Percentiles rank a stretch among this genome's conserved stretches.
Evolutionary conservation across 257 asterid species (phyloP).

Genomic region (Solanum rostratum): DNA sequence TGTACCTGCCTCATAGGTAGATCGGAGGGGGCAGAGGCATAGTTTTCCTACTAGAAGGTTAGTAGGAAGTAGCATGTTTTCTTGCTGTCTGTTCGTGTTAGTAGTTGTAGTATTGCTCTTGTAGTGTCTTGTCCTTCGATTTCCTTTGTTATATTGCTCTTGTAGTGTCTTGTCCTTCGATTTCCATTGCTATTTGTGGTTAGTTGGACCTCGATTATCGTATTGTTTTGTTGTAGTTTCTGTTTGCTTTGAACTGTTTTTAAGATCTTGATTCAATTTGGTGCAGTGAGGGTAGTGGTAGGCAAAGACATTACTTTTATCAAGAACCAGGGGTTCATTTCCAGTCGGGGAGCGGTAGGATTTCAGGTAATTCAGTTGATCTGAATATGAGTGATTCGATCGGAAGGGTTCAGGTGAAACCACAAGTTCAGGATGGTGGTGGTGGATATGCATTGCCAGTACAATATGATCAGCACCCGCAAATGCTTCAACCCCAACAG

Average conservation of each 20-base stretch:
- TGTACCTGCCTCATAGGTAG: not conserved
- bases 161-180: not conserved
- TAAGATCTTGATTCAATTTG: slow-evolving; percentile 4
- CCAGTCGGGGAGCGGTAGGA: slow-evolving; percentile 39
- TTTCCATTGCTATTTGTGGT: not conserved
- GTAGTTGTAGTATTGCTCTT: not conserved
- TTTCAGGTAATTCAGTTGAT: slow-evolving; percentile 33
- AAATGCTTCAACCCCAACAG: slow-evolving; percentile 59
- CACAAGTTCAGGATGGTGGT: slow-evolving; percentile 49
- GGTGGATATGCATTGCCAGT: slow-evolving; percentile 35
- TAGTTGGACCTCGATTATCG: not conserved
- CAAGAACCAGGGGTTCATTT: slow-evolving; percentile 49
- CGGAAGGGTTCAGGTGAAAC: slow-evolving; percentile 43
- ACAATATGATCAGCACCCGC: slow-evolving; percentile 65
- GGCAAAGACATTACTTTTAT: slow-evolving; percentile 52
- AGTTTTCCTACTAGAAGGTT: not conserved
- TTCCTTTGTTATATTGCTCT: not conserved
- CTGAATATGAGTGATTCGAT: slow-evolving; percentile 33
- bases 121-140: not conserved
- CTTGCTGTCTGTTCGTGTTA: not conserved
- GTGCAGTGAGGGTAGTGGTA: slow-evolving; percentile 75
- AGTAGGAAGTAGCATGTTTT: not conserved
- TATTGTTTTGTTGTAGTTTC: not conserved
- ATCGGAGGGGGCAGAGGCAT: no score
- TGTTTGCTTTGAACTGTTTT: not conserved